Conservation (phyloP, 257 asterid genomes). For the Parsonsia alboflavescens region DNA sequence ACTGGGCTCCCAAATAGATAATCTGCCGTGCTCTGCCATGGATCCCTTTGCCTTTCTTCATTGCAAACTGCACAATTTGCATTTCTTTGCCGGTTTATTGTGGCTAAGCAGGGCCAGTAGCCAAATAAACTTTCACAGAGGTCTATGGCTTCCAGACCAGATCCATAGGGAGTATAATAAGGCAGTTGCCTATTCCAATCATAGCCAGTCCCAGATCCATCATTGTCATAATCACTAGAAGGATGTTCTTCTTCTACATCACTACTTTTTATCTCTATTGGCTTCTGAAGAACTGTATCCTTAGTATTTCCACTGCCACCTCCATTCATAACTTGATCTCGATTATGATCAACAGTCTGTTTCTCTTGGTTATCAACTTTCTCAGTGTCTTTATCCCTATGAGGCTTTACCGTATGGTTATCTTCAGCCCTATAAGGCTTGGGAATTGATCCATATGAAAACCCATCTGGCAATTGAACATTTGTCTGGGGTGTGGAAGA, state of each 20-base stretch:
- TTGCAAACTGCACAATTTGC: constrained; percentile 16
- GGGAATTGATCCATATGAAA: constrained; percentile 37
- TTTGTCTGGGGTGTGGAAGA: constrained; percentile 30
- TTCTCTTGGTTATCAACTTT: constrained; percentile 12
- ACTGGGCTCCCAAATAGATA: constrained; percentile 68
- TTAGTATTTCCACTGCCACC: constrained; percentile 3
- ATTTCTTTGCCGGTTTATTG: constrained; percentile 27
- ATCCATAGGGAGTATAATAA: constrained; percentile 51
- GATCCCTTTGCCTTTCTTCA: constrained; percentile 34
- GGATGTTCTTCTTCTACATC: constrained; percentile 19
- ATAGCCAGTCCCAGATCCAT: constrained; percentile 19
- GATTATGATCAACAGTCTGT: constrained; percentile 4
- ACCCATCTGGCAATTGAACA: constrained; percentile 15
- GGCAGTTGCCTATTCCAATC: constrained; percentile 23
- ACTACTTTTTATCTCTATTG: neutral
- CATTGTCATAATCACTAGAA: constrained; percentile 10
- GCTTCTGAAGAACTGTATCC: constrained; percentile 12
- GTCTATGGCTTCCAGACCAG: constrained; percentile 78
- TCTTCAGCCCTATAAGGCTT: constrained; percentile 38
- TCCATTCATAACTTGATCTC: constrained; percentile 13
- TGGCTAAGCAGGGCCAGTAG: constrained; percentile 78
- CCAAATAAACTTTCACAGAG: constrained; percentile 77
- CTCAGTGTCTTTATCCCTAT: constrained; percentile 9
- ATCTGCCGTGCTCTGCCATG: constrained; percentile 65
- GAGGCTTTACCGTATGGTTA: constrained; percentile 16